Conservation (phyloP, 2,329 filamentous ascomycete species). For the Colletotrichum endophyticum region DNA sequence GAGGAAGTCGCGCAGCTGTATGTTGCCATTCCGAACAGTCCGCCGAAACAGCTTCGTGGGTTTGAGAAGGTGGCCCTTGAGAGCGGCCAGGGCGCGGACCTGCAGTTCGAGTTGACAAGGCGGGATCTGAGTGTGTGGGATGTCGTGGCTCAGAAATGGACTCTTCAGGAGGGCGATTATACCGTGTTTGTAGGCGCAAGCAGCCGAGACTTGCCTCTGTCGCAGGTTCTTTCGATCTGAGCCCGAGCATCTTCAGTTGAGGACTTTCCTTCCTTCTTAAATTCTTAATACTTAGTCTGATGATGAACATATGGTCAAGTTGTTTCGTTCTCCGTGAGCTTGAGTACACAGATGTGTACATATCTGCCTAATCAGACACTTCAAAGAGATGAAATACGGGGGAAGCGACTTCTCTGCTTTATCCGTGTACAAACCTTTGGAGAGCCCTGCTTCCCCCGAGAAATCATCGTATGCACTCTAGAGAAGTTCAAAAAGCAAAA, state of each 20-base stretch:
- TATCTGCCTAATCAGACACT: not conserved
- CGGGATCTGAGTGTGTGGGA: conserved; percentile 74
- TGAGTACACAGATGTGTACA: too few species aligned
- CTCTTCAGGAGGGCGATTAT: conserved; percentile 50
- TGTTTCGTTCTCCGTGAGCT: too few species aligned
- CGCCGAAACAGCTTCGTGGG: conserved; percentile 64
- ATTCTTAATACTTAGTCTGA: too few species aligned
- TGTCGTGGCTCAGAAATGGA: conserved; percentile 64
- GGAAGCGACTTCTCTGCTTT: not conserved
- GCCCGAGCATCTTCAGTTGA: not conserved
- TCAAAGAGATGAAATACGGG: not conserved
- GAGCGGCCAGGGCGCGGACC: conserved; percentile 28
- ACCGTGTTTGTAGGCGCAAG: conserved; percentile 51
- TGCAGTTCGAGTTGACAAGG: conserved; percentile 61
- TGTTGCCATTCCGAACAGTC: conserved; percentile 48
- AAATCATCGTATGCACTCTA: not conserved
- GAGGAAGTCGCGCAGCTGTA: conserved; percentile 56
- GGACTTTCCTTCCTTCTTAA: not conserved
- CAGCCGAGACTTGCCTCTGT: conserved; percentile 48
- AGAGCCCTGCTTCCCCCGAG: not conserved
- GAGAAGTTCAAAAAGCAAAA: not conserved
- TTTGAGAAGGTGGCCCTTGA: conserved; percentile 44
- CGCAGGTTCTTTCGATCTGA: not conserved
- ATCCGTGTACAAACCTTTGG: not conserved
- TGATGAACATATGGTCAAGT: too few species aligned